Percentiles rank a stretch among this genome's conserved stretches.
Evolutionary conservation across 2,329 filamentous ascomycete species (phyloP).

Genomic region (Atkinsonella hypoxylon): DNA sequence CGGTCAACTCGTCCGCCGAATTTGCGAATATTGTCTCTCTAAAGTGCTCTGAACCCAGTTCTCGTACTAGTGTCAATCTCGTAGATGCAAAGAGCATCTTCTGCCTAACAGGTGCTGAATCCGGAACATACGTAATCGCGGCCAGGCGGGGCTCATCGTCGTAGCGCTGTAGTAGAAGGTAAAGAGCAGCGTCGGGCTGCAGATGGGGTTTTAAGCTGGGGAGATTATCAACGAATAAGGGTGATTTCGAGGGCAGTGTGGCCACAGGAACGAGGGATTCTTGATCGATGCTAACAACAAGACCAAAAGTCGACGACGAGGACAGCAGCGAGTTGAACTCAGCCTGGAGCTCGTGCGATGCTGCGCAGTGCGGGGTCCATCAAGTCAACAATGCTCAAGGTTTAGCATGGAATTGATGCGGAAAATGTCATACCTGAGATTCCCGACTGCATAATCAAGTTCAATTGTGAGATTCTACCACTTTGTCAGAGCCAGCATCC

Average conservation of each 20-base stretch:
- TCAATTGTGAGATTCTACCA: not conserved
- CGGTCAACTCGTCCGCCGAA: slow-evolving; percentile 54
- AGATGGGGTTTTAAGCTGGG: slow-evolving; percentile 49
- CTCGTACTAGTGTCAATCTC: slow-evolving; percentile 60
- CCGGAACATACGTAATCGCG: slow-evolving; percentile 68
- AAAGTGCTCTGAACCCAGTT: slow-evolving; percentile 70
- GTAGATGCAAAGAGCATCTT: slow-evolving; percentile 82
- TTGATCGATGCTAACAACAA: slow-evolving; percentile 57
- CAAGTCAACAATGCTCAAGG: not conserved
- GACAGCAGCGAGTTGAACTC: slow-evolving; percentile 60
- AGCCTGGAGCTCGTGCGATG: slow-evolving; percentile 63
- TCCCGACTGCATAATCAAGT: slow-evolving; percentile 58
- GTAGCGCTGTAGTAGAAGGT: slow-evolving; percentile 62
- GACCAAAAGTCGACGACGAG: slow-evolving; percentile 49
- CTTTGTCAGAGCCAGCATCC: not conserved
- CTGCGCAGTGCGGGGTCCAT: slow-evolving; percentile 26
- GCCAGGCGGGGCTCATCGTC: slow-evolving; percentile 46
- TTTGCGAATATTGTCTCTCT: slow-evolving; percentile 65
- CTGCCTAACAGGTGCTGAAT: slow-evolving; percentile 65
- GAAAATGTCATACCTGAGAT: slow-evolving; percentile 49
- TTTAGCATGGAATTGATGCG: not conserved
- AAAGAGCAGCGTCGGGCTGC: slow-evolving; percentile 54
- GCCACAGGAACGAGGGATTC: slow-evolving; percentile 55
- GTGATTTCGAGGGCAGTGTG: slow-evolving; percentile 38
- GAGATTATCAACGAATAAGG: slow-evolving; percentile 54